Percentiles rank a stretch among this genome's conserved stretches.
These are phyloP conservation scores for Cutaneotrichosporon sp. DNA, from an alignment of 1,284 basidiomycete genomes.

Conservation along the genomic window DNA sequence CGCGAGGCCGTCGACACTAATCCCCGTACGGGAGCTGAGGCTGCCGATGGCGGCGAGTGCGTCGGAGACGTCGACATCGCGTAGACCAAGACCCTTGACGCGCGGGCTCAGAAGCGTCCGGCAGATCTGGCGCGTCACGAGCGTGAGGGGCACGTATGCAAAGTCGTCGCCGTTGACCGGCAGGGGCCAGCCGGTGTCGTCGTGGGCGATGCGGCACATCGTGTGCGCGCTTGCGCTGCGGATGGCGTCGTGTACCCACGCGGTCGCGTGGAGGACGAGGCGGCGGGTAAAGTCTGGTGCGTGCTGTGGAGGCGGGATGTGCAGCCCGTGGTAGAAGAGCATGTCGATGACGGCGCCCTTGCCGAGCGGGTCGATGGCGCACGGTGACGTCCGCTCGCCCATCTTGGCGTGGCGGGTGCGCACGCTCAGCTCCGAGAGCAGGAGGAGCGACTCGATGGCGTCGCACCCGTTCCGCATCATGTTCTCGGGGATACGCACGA, in stretches of 20 bases:
- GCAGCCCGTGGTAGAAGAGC: conserved; percentile 10
- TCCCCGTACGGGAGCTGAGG: not conserved
- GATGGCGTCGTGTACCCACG: conserved; percentile 16
- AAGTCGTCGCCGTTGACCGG: not conserved
- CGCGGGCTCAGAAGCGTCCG: conserved; percentile 10
- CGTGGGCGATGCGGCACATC: conserved; percentile 13
- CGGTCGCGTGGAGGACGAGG: conserved; percentile 1
- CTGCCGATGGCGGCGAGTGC: not conserved
- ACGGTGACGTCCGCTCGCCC: not conserved
- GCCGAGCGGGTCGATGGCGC: conserved; percentile 15
- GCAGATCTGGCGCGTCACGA: conserved; percentile 7
- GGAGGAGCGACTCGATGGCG: conserved; percentile 12
- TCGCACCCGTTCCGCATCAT: conserved; percentile 1
- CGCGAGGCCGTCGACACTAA: not conserved
- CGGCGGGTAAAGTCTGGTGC: conserved; percentile 10
- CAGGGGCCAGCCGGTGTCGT: conserved; percentile 17
- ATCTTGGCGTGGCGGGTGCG: conserved; percentile 2
- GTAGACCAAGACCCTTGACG: not conserved
- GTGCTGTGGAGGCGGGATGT: conserved; percentile 6
- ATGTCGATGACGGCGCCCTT: conserved; percentile 19
- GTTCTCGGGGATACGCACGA: not conserved
- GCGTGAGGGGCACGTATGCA: conserved; percentile 7
- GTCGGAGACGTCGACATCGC: not conserved
- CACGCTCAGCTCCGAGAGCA: conserved; percentile 13
- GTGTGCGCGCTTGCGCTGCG: conserved; percentile 13